Evolutionary conservation across 306 rosid species (phyloP), one percentile per base, ranked within the genome.

Genomic region (Benincasa hispida): DNA sequence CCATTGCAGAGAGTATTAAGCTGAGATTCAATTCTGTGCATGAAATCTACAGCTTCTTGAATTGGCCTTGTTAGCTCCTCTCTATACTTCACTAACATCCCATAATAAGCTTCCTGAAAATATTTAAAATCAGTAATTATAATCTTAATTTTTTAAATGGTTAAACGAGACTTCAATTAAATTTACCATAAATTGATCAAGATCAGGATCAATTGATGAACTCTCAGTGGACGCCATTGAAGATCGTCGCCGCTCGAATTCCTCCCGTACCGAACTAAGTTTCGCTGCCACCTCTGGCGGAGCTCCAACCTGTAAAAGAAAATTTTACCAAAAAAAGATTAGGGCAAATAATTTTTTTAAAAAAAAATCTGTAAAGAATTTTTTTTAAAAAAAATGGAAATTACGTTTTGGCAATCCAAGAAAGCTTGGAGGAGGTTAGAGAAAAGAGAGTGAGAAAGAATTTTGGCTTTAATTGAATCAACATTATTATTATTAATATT

Each of bases 41-140:
- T 89, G 93, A 94, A 94, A 79, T 94, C 97, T 92, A 86, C 86
- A 1, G 99, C 99, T 68, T 92, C 99, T 88, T 88, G 91, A 55
- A 94, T 84, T n/a, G 99, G 99, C 92, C 92, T 90, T n/a, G 91
- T 84, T 50, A 94, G 82, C 81, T 92, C 96, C 74, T 92, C 99
- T 28, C 93, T 86, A 76, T 92, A 94, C 84, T 94, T 94, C 85
- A 94, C 97, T 39, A 94, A 87, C 93, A 92, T 83, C 77, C 88
- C 96, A 74, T 87, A 94, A 66, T 92, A 94, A 32, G 97, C 96
- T 82, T 94, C 99, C 99, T 50, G 8, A 13, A 13, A 3, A 3
- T 13, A 12, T 11, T 2, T 39, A 39, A 32, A 32, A 32, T 6
- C 8, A 45, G 0, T 45, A 2, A 10, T 45, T 2, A 45, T 45